Percentiles rank a stretch among this genome's conserved stretches.
phyloP scores from a whole-genome alignment of 352 stramenopile genomes.

The Phytophthora kernoviae region DNA sequence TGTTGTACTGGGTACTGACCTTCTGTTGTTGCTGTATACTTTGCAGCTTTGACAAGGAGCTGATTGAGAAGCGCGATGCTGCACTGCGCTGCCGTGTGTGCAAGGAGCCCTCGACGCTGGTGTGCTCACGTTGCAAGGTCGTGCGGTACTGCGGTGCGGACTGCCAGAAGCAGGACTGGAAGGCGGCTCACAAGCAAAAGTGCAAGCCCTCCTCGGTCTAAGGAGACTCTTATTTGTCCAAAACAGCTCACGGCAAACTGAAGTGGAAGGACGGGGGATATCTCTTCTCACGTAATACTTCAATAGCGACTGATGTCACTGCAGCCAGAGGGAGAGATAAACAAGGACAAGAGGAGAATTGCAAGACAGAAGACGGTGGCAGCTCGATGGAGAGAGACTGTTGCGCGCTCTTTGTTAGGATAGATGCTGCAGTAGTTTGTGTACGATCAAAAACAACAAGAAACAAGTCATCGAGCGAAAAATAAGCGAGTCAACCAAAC shows the following conservation, averaged over 20 bases:
- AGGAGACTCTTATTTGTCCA: conserved; percentile 11
- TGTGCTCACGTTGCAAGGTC: conserved; percentile 88
- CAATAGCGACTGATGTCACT: conserved; percentile 25
- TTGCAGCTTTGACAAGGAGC: conserved; percentile 68
- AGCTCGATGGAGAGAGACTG: conserved; percentile 29
- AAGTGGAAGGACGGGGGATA: conserved; percentile 14
- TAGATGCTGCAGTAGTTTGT: conserved; percentile 33
- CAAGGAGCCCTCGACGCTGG: conserved; percentile 73
- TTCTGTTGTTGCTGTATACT: conserved; percentile 10
- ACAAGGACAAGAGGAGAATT: conserved; percentile 18
- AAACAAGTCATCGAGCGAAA: conserved; percentile 2
- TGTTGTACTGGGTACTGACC: conserved; percentile 11
- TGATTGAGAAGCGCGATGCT: conserved; percentile 73
- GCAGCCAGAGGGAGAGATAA: conserved; percentile 18
- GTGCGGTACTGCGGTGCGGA: conserved; percentile 87
- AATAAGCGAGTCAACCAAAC: background rate
- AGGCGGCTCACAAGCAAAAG: conserved; percentile 82
- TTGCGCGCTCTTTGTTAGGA: conserved; percentile 39
- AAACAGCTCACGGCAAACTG: conserved; percentile 19
- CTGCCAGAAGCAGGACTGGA: conserved; percentile 92
- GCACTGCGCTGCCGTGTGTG: conserved; percentile 83
- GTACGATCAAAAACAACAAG: conserved; percentile 39
- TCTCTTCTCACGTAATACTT: background rate
- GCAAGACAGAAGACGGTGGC: conserved; percentile 25
- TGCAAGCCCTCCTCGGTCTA: conserved; percentile 71